Evolutionary conservation across 2,329 filamentous ascomycete species (phyloP), one percentile per base, ranked within the genome.

Genomic region (Trichoderma pleuroti): DNA sequence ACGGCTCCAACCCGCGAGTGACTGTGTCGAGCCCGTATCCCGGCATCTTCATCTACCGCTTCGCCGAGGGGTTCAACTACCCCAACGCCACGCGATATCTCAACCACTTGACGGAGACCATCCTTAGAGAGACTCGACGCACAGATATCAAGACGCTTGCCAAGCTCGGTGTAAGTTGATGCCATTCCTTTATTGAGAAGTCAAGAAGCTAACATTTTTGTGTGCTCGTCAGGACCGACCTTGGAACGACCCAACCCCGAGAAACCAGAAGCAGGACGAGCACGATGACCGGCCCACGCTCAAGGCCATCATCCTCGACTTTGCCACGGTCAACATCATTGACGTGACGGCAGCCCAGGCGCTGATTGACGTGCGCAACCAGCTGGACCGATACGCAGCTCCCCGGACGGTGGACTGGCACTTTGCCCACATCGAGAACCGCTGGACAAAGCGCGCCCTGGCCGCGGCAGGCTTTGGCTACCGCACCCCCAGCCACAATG

Each of bases 371-470:
- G 81, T 86, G 7, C 84, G 86, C 49, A 85, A 85, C 72, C 83
- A 85, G 71, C 80, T 89, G 8, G 86, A 87, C 72, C 81, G 81
- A 24, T 86, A 86, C 70, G 84, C 86, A 1, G 77, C 80, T 3
- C 83, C 83, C 1, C 80, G 84, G 49, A 76, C 75, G 4, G 83
- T 84, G 5, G 81, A 85, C 74, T 85, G 83, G 84, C 84, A 85
- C 75, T 83, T 89, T 76, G 85, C 86, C 34, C 80, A 84, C 70
- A 81, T 88, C 26, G 81, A 82, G 71, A 87, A 86, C 73, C 82
- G 84, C 46, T 89, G 87, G 87, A 85, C 86, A 2, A 84, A 86
- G 71, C 83, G 86, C n/a, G 86, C 86, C 1, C 80, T 89, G 3
- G 82, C 83, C 1, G 84, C 84, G 7, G 86, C 85, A 4, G 86